Conservation (phyloP, 345 rosid species). For the Citrus unshiu region DNA sequence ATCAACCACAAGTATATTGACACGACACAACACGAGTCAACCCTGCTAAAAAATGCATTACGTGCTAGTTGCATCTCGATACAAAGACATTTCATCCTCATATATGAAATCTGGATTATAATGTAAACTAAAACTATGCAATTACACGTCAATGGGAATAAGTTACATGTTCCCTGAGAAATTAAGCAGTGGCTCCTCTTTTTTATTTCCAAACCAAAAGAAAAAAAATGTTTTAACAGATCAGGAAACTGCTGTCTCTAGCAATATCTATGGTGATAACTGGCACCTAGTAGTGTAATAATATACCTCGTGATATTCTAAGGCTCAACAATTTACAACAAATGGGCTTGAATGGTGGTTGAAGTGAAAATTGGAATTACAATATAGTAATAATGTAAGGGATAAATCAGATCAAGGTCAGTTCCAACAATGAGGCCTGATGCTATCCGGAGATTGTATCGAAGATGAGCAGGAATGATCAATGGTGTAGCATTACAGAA, state of each 20-base stretch:
- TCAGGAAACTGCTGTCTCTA: slow-evolving; percentile 17
- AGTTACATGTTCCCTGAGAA: slow-evolving; percentile 21
- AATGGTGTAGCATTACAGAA: neutral
- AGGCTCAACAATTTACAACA: slow-evolving; percentile 27
- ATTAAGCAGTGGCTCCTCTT: slow-evolving; percentile 10
- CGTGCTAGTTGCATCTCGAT: neutral
- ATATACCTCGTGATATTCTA: slow-evolving; percentile 17
- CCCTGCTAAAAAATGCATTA: neutral
- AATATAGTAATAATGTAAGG: slow-evolving; percentile 12
- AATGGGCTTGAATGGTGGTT: slow-evolving; percentile 14
- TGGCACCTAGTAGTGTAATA: slow-evolving; percentile 7
- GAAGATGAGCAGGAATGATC: slow-evolving; percentile 14
- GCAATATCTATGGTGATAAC: slow-evolving; percentile 14
- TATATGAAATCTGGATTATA: neutral
- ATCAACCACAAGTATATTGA: neutral
- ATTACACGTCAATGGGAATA: slow-evolving; percentile 9
- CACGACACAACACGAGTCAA: neutral
- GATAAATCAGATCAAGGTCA: slow-evolving; percentile 21
- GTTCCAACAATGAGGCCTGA: slow-evolving; percentile 18
- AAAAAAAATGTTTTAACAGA: neutral
- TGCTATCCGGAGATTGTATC: slow-evolving; percentile 9
- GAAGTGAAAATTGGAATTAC: slow-evolving; percentile 13
- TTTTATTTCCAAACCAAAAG: slow-evolving; percentile 2
- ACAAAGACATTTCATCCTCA: neutral
- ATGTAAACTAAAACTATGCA: slow-evolving; percentile 1